A percentile compares a stretch with the other conserved stretches of the same genome.
phyloP scores from a whole-genome alignment of 2,329 filamentous ascomycete species.

The Trichophyton rubrum region DNA sequence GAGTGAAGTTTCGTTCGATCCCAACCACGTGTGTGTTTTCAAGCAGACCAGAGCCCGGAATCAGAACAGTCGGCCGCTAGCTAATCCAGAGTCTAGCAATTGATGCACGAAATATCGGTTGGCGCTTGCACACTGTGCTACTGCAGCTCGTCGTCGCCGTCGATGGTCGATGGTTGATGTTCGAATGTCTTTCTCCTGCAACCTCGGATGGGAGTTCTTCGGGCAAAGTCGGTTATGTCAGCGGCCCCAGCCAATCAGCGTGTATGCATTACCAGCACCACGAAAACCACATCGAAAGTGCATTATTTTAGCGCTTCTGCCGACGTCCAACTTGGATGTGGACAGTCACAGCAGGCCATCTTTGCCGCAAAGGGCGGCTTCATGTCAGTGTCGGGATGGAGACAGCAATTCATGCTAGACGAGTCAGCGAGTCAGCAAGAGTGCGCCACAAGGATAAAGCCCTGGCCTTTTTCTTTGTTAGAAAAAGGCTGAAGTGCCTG shows the following conservation, averaged over 20 bases:
- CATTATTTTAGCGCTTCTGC: background rate
- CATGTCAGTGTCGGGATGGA: too few relatives aligned
- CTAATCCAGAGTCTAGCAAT: background rate
- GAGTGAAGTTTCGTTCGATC: constrained; percentile 2
- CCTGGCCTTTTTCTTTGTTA: too few relatives aligned
- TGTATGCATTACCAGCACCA: constrained; percentile 10
- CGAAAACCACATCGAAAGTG: background rate
- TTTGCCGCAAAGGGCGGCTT: too few relatives aligned
- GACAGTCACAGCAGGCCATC: too few relatives aligned
- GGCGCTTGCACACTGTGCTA: background rate
- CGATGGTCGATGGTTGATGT: constrained; percentile 3
- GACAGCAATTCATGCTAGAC: too few relatives aligned
- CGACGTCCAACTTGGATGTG: background rate
- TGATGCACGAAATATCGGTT: background rate
- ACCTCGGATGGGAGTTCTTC: constrained; percentile 10
- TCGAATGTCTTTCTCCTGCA: constrained; percentile 6
- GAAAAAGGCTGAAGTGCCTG: too few relatives aligned
- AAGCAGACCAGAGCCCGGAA: background rate
- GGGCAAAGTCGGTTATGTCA: constrained; percentile 15
- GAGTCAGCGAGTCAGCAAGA: too few relatives aligned
- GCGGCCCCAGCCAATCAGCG: constrained; percentile 12
- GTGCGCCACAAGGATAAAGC: too few relatives aligned
- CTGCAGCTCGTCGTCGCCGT: background rate
- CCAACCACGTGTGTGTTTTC: background rate
- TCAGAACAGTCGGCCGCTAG: background rate